These are phyloP conservation scores for Tolypocladium tundrense DNA, from an alignment of 2,329 filamentous ascomycete genomes.

Conservation along the genomic window DNA sequence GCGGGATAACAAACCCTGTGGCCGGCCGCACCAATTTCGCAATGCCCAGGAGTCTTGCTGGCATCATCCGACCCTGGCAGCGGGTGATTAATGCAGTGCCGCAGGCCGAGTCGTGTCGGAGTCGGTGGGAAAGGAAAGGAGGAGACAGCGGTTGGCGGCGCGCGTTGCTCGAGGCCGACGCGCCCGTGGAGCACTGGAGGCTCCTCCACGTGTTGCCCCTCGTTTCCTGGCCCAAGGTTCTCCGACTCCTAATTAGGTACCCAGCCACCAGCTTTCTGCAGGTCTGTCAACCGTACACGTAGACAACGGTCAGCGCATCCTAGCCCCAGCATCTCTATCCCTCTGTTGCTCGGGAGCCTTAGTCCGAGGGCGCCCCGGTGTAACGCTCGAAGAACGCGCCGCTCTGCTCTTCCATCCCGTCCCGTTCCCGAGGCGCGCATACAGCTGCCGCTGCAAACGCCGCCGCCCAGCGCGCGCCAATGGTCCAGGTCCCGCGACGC, in stretches of 20 bases:
- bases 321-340: neutral
- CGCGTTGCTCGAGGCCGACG: neutral
- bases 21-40: neutral
- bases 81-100: neutral
- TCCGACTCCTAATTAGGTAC: neutral
- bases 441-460: neutral
- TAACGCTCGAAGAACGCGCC: neutral
- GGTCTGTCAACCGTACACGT: neutral
- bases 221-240: neutral
- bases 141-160: neutral
- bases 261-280: conserved; percentile 1
- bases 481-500: neutral
- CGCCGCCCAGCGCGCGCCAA: neutral
- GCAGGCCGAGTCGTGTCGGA: neutral
- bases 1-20: neutral
- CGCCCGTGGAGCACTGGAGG: neutral
- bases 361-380: neutral
- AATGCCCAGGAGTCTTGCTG: neutral
- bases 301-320: neutral
- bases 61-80: neutral
- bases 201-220: neutral
- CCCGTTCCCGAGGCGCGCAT: neutral
- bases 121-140: neutral
- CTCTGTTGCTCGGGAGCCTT: neutral
- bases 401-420: neutral